A percentile compares a stretch with the other conserved stretches of the same genome.
Conservation (phyloP, 2,329 filamentous ascomycete genomes). For the Penicillium janthinellum region DNA sequence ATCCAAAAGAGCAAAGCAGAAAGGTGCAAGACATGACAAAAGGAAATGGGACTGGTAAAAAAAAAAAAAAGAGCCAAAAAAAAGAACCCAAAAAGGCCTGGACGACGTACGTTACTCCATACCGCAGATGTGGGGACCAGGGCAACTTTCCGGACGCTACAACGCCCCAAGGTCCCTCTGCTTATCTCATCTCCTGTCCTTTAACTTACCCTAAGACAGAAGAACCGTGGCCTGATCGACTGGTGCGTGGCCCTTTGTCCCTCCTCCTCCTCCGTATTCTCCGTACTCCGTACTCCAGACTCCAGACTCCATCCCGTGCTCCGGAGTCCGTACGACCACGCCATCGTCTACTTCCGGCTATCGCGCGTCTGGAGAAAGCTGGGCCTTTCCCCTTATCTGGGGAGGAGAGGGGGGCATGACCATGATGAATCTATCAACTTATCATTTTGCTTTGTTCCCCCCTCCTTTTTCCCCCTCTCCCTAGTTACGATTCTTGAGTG, state of each 20-base stretch:
- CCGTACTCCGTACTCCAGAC: background rate
- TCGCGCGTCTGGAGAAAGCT: conserved; percentile 25
- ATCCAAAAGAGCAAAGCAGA: no score
- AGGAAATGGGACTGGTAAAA: background rate
- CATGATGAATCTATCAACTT: background rate
- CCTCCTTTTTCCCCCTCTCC: background rate
- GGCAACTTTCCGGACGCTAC: conserved; percentile 14
- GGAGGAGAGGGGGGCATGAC: background rate
- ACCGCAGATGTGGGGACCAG: conserved; percentile 21
- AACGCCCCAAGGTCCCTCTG: conserved; percentile 18
- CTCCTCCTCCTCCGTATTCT: background rate
- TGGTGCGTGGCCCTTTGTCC: conserved; percentile 24
- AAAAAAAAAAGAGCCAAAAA: background rate
- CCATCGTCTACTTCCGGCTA: conserved; percentile 19
- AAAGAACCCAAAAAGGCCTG: background rate
- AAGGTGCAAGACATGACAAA: background rate
- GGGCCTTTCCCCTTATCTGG: background rate
- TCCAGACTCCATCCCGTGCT: background rate
- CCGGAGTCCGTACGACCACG: background rate
- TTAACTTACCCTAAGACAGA: no score
- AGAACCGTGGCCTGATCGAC: conserved; percentile 25
- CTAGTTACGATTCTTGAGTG: background rate
- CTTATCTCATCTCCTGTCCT: conserved; percentile 15
- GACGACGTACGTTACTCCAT: conserved; percentile 5
- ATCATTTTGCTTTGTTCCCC: background rate